Percentiles rank a stretch among this genome's conserved stretches.
These are phyloP conservation scores for Irpex sp. DNA, from an alignment of 1,284 basidiomycete species.

Conservation along the genomic window DNA sequence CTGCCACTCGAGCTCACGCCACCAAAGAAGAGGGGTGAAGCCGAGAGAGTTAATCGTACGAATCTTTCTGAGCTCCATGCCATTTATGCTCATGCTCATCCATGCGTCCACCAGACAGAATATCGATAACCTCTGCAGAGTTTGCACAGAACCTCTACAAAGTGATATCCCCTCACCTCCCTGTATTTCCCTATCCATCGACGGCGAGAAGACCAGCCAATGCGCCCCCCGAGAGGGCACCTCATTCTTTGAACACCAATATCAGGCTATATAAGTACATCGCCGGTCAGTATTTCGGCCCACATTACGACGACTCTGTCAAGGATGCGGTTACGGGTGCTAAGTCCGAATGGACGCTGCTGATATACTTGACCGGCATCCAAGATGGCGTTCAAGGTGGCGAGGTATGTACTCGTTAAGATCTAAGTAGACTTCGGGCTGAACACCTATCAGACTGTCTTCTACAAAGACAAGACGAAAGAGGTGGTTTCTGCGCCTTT, in stretches of 20 bases:
- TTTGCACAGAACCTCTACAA: constrained; percentile 58
- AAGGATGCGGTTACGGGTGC: constrained; percentile 51
- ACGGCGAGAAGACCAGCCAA: constrained; percentile 32
- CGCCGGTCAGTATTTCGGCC: constrained; percentile 63
- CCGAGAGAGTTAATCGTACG: constrained; percentile 70
- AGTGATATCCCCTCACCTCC: constrained; percentile 57
- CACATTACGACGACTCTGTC: constrained; percentile 75
- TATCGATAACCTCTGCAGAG: constrained; percentile 53
- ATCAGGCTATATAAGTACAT: constrained; percentile 71
- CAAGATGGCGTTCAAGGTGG: constrained; percentile 77
- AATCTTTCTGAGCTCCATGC: constrained; percentile 8
- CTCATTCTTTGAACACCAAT: constrained; percentile 64
- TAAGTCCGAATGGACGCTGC: constrained; percentile 76
- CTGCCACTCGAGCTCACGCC: constrained; percentile 67
- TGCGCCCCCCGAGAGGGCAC: constrained; percentile 32
- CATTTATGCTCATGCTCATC: neutral
- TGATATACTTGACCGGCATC: constrained; percentile 71
- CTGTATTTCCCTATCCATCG: constrained; percentile 49
- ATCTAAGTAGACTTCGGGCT: neutral
- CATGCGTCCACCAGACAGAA: constrained; percentile 45
- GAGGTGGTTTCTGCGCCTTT: constrained; percentile 58
- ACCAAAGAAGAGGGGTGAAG: constrained; percentile 74
- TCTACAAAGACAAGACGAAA: constrained; percentile 57
- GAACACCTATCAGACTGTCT: constrained; percentile 50
- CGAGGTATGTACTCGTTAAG: constrained; percentile 40